phyloP scores from a whole-genome alignment of 1,284 basidiomycete species.

The Trichosporon sp. region DNA sequence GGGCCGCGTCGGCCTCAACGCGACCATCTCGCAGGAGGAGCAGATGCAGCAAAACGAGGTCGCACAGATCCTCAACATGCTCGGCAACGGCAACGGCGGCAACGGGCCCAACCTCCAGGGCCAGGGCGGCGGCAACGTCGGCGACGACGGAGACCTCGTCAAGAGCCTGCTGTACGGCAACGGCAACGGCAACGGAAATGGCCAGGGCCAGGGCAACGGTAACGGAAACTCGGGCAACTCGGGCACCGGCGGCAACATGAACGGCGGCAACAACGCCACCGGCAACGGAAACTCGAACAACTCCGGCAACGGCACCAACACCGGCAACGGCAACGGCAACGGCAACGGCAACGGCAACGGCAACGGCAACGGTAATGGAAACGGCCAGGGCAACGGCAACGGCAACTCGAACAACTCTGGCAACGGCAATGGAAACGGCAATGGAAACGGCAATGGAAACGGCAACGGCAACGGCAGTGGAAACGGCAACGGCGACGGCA shows the following conservation, averaged over 20 bases:
- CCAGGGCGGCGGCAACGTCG: not conserved
- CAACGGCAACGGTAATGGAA: not conserved
- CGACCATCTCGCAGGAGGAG: not conserved
- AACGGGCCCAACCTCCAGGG: not conserved
- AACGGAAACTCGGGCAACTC: too few species aligned
- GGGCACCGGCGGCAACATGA: not conserved
- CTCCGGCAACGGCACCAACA: not conserved
- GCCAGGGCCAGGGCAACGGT: not conserved
- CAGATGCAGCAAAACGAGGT: not conserved
- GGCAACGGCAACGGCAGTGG: not conserved
- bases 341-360: not conserved
- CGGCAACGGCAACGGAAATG: too few species aligned
- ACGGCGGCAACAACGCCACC: too few species aligned
- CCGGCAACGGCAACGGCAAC: not conserved
- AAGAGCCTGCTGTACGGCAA: too few species aligned
- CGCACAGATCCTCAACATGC: not conserved
- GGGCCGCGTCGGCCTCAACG: not conserved
- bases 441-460: not conserved
- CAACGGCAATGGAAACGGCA: not conserved
- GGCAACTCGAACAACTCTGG: not conserved
- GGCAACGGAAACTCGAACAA: not conserved
- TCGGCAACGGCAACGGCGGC: not conserved
- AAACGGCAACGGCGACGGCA: not conserved
- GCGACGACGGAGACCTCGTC: not conserved
- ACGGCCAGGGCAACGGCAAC: not conserved